Percentiles rank a stretch among this genome's conserved stretches.
Evolutionary conservation across 192 early-diverging fungal genomes (phyloP).

Genomic region (Mortierella antarctica): DNA sequence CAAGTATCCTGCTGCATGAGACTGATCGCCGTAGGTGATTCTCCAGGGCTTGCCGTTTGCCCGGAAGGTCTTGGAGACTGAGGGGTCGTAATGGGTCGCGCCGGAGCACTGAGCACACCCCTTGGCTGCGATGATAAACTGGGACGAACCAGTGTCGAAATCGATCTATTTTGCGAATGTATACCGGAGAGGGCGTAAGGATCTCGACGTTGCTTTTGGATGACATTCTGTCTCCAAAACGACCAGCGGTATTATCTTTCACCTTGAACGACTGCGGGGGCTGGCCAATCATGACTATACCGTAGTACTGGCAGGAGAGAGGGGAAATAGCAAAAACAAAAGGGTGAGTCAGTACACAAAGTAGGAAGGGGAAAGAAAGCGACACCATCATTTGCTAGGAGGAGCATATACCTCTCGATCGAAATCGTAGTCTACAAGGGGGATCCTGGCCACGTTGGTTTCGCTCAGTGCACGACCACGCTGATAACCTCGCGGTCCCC

Average conservation of each 20-base stretch:
- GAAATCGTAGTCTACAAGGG: constrained; percentile 24
- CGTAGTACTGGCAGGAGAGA: constrained; percentile 63
- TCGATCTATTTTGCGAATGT: constrained; percentile 51
- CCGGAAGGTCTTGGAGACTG: constrained; percentile 5
- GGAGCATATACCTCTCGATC: constrained; percentile 24
- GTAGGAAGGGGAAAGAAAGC: not conserved
- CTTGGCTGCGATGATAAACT: constrained; percentile 52
- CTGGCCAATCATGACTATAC: constrained; percentile 68
- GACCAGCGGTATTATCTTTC: too few relatives aligned
- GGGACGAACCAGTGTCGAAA: constrained; percentile 79
- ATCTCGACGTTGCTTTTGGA: too few relatives aligned
- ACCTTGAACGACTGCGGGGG: constrained; percentile 71
- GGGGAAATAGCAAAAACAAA: not conserved
- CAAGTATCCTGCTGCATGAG: constrained; percentile 52
- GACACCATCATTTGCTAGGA: not conserved
- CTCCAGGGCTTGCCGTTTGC: constrained; percentile 59
- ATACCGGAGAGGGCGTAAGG: not conserved
- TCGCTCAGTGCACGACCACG: not conserved
- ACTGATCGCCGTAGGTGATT: constrained; percentile 74
- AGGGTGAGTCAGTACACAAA: not conserved
- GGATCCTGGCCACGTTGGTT: constrained; percentile 23
- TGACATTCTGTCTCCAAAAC: too few relatives aligned
- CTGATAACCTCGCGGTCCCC: constrained; percentile 1
- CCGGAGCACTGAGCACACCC: constrained; percentile 29
- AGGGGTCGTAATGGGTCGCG: constrained; percentile 50